Percentiles rank a stretch among this genome's conserved stretches.
phyloP scores from a whole-genome alignment of 768 basidiomycete genomes.

The Amanita pallidorosea region DNA sequence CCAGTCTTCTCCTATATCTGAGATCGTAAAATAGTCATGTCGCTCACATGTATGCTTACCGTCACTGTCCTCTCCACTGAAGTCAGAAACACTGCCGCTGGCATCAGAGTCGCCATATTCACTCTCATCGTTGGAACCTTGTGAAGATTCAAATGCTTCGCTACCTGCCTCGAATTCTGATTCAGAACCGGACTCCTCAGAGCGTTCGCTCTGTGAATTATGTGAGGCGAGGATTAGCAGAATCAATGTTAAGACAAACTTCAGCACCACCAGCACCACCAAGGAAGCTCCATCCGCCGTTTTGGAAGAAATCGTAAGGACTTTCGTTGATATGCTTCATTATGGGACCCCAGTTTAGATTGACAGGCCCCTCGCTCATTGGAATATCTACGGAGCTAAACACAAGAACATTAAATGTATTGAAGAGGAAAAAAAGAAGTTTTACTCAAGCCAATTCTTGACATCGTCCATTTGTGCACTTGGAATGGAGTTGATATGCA shows the following conservation, averaged over 20 bases:
- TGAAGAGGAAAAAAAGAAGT: slow-evolving; percentile 6
- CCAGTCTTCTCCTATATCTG: slow-evolving; percentile 75
- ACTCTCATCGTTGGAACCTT: slow-evolving; percentile 47
- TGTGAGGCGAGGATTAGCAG: neutral
- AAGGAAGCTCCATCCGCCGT: slow-evolving; percentile 94
- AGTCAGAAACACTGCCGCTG: slow-evolving; percentile 63
- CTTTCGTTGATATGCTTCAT: slow-evolving; percentile 99
- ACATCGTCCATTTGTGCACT: slow-evolving; percentile 88
- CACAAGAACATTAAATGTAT: neutral
- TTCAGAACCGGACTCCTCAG: slow-evolving; percentile 36
- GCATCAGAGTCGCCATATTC: slow-evolving; percentile 60
- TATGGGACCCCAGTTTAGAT: slow-evolving; percentile 95
- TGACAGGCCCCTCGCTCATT: slow-evolving; percentile 91
- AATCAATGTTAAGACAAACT: slow-evolving; percentile 28
- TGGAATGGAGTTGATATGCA: slow-evolving; percentile 96
- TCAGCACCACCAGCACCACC: slow-evolving; percentile 61
- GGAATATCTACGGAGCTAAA: slow-evolving; percentile 94
- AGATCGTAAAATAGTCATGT: slow-evolving; percentile 3
- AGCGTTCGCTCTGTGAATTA: slow-evolving; percentile 25
- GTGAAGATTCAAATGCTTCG: slow-evolving; percentile 44
- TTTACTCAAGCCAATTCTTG: slow-evolving; percentile 98
- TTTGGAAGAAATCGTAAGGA: slow-evolving; percentile 90
- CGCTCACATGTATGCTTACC: slow-evolving; percentile 16
- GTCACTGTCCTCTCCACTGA: slow-evolving; percentile 31
- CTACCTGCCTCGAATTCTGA: slow-evolving; percentile 47